Percentiles rank a stretch among this genome's conserved stretches.
Conservation (phyloP, 176 grass and related monocot genomes). For the Oryza meyeriana region DNA sequence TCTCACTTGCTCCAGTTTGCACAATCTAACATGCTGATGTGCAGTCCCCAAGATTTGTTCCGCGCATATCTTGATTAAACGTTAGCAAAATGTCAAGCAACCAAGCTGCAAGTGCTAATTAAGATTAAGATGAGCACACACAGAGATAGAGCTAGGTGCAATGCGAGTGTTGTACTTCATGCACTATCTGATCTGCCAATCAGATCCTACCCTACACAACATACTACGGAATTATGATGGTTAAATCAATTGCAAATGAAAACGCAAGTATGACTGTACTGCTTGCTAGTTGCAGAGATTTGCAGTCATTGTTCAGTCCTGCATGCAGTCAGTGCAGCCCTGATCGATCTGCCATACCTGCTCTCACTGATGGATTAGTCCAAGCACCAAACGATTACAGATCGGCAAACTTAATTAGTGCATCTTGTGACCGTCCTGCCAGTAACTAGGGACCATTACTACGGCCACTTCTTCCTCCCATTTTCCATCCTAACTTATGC, state of each 20-base stretch:
- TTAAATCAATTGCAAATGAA: neutral
- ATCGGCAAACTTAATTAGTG: neutral
- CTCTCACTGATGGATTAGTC: neutral
- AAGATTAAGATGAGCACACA: neutral
- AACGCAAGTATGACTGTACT: neutral
- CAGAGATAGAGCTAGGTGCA: neutral
- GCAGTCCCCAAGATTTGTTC: neutral
- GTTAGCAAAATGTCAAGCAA: neutral
- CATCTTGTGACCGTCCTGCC: conserved; percentile 2
- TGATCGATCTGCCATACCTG: neutral
- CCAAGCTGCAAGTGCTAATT: neutral
- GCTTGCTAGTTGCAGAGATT: neutral
- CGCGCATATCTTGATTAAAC: neutral
- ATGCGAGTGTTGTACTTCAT: neutral
- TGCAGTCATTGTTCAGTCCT: neutral
- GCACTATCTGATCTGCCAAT: neutral
- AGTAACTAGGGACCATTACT: conserved; percentile 2
- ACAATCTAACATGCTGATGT: neutral
- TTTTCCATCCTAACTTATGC: neutral
- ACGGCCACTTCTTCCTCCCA: neutral
- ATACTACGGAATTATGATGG: neutral
- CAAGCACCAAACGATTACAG: neutral
- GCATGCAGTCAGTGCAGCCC: neutral
- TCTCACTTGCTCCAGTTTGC: neutral
- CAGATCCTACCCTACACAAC: neutral